Evolutionary conservation across 495 filamentous ascomycete genomes (phyloP).

Genomic region (Glarea lozoyensis): DNA sequence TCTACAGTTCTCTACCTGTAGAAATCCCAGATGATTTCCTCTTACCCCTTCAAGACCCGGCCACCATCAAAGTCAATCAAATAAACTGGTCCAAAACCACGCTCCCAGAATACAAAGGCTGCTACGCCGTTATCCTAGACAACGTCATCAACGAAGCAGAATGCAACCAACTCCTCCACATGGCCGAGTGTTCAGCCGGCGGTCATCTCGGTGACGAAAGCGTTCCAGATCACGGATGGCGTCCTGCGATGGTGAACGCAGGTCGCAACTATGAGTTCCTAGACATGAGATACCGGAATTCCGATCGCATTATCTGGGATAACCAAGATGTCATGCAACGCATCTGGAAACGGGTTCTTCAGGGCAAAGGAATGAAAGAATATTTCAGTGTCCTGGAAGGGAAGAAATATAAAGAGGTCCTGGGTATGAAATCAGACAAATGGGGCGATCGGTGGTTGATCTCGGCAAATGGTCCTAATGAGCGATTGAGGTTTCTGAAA

Average conservation of each 20-base stretch:
- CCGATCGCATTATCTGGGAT: constrained; percentile 71
- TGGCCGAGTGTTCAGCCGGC: constrained; percentile 41
- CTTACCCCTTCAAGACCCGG: constrained; percentile 14
- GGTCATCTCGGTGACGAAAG: constrained; percentile 25
- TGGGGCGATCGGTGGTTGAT: constrained; percentile 41
- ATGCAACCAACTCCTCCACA: constrained; percentile 44
- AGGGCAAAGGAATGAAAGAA: constrained; percentile 18
- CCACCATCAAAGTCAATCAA: constrained; percentile 20
- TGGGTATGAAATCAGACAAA: constrained; percentile 1
- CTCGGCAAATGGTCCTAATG: constrained; percentile 49
- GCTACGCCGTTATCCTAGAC: constrained; percentile 56
- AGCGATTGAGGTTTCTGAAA: constrained; percentile 71
- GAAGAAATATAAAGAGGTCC: constrained; percentile 4
- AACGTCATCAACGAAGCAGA: constrained; percentile 51
- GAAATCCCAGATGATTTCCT: constrained; percentile 26
- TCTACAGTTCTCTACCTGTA: constrained; percentile 27
- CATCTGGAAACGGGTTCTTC: constrained; percentile 42
- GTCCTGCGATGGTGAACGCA: constrained; percentile 59
- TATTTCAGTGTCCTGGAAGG: constrained; percentile 13
- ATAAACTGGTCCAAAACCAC: constrained; percentile 44
- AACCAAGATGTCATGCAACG: constrained; percentile 47
- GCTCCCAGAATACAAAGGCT: constrained; percentile 44
- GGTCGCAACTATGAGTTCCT: constrained; percentile 52
- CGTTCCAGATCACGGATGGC: constrained; percentile 35
- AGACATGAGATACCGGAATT: constrained; percentile 49